These are phyloP conservation scores for Fistulifera pelliculosa DNA, from an alignment of 108 stramenopile genomes.

Conservation along the genomic window DNA sequence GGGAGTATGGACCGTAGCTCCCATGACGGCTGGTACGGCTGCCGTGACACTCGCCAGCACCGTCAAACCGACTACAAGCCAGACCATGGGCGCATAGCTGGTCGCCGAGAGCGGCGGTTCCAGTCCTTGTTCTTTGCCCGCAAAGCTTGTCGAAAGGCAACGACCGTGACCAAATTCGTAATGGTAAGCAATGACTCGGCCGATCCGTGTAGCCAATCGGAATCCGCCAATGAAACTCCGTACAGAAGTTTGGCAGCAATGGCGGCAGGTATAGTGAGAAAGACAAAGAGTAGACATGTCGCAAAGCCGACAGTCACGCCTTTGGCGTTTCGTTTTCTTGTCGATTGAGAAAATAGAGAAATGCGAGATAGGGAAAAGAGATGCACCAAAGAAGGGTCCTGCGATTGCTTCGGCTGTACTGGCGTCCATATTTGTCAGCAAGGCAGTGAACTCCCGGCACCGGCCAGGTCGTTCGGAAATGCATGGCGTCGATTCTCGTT, in stretches of 20 bases:
- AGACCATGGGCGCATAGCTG: slow-evolving; percentile 60
- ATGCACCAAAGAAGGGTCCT: slow-evolving; percentile 81
- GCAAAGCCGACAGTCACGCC: slow-evolving; percentile 86
- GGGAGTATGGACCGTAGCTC: slow-evolving; percentile 57
- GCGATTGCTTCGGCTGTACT: slow-evolving; percentile 61
- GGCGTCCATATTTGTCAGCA: slow-evolving; percentile 11
- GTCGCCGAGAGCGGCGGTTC: slow-evolving; percentile 31
- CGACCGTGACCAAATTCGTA: slow-evolving; percentile 81
- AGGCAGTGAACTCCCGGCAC: too few species aligned
- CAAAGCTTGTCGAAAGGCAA: slow-evolving; percentile 77
- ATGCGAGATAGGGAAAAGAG: slow-evolving; percentile 89
- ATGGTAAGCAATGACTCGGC: slow-evolving; percentile 84
- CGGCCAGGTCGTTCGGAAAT: too few species aligned
- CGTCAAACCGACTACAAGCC: slow-evolving; percentile 50
- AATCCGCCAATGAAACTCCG: slow-evolving; percentile 82
- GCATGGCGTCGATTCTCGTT: too few species aligned
- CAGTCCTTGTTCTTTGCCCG: slow-evolving; percentile 36
- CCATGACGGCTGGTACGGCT: slow-evolving; percentile 43
- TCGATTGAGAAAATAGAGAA: slow-evolving; percentile 78
- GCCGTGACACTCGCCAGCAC: slow-evolving; percentile 47
- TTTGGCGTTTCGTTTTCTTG: slow-evolving; percentile 69
- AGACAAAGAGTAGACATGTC: slow-evolving; percentile 83
- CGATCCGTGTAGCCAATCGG: slow-evolving; percentile 88
- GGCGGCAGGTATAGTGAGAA: slow-evolving; percentile 87
- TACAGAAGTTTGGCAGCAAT: slow-evolving; percentile 78